Evolutionary conservation across 1,284 basidiomycete species (phyloP), one percentile per base, ranked within the genome.

Genomic region (Phaffia rhodozyma): DNA sequence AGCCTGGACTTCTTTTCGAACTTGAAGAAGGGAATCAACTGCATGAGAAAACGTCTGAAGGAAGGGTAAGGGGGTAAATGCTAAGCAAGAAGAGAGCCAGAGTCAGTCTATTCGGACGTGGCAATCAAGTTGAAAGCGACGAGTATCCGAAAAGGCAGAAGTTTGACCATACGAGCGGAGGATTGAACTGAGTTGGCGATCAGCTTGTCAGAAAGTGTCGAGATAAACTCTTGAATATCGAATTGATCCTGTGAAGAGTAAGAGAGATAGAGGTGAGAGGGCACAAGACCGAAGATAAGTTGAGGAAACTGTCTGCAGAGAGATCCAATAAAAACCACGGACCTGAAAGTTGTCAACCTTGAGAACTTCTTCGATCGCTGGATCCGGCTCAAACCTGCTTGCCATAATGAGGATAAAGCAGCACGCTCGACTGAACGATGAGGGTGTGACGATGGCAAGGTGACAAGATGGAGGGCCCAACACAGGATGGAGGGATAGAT

Each of bases 41-140:
- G 91, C 87, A 18, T 85, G 83, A 71, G 97, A 93, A 70, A 98
- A 94, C 0, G 88, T 91, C 60, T 83, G 79, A 67, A 97, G 89
- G 76, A 97, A 97, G 0, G 96, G 91, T 69, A 86, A 84, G 0
- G 94, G 91, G 72, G 97, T 86, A 74, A 97, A 97, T 1, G 93
- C 91, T 93, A 69, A 56, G 51, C 23, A 54, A 32, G 49, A 51
- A n/a, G 54, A 43, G 43, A 34, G n/a, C 18, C 27, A 32, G 13
- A 7, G 54, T 43, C 23, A 53, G 56, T 4, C 30, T 27, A 25
- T 16, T n/a, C n/a, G 53, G 48, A 53, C 47, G 48, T 27, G 56
- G 58, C 34, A 34, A 38, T 49, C 9, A 54, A 63, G 60, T 48
- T 55, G 58, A 51, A 6, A 34, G 66, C 47, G 23, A 64, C 50